phyloP scores from a whole-genome alignment of 805 yeast genomes.

The Zygoascus biomembranicola region DNA sequence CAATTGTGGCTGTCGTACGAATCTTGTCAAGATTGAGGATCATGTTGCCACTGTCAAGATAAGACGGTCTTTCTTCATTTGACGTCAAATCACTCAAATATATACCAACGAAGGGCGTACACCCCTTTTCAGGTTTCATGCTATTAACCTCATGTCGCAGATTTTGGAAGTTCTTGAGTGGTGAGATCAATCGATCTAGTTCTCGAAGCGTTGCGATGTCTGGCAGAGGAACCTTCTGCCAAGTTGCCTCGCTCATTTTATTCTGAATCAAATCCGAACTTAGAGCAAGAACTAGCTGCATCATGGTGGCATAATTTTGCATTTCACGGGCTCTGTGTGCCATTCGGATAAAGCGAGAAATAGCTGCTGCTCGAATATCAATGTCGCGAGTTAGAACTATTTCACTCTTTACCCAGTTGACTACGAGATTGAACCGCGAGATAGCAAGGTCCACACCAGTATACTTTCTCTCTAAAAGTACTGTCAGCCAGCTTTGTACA shows the following conservation, averaged over 20 bases:
- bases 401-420: slow-evolving; percentile 89
- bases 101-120: slow-evolving; percentile 85
- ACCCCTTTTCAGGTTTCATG: slow-evolving; percentile 58
- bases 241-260: slow-evolving; percentile 46
- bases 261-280: slow-evolving; percentile 55
- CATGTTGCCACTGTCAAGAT: slow-evolving; percentile 30
- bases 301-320: slow-evolving; percentile 80
- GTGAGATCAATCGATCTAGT: slow-evolving; percentile 64
- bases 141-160: slow-evolving; percentile 57
- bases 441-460: slow-evolving; percentile 79
- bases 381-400: slow-evolving; percentile 58
- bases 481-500: slow-evolving; percentile 75
- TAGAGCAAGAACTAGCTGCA: slow-evolving; percentile 80
- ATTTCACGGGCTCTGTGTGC: slow-evolving; percentile 64
- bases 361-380: slow-evolving; percentile 53
- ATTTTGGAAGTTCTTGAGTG: slow-evolving; percentile 61
- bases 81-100: slow-evolving; percentile 75
- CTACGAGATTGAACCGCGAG: slow-evolving; percentile 78
- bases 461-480: slow-evolving; percentile 47
- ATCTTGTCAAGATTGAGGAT: slow-evolving; percentile 69
- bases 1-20: slow-evolving; percentile 65
- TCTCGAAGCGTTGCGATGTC: slow-evolving; percentile 61
- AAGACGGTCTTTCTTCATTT: slow-evolving; percentile 56
- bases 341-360: slow-evolving; percentile 81
- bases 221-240: slow-evolving; percentile 65